These are phyloP conservation scores for Rhodotorula paludigena DNA, from an alignment of 768 basidiomycete species.

Conservation along the genomic window DNA sequence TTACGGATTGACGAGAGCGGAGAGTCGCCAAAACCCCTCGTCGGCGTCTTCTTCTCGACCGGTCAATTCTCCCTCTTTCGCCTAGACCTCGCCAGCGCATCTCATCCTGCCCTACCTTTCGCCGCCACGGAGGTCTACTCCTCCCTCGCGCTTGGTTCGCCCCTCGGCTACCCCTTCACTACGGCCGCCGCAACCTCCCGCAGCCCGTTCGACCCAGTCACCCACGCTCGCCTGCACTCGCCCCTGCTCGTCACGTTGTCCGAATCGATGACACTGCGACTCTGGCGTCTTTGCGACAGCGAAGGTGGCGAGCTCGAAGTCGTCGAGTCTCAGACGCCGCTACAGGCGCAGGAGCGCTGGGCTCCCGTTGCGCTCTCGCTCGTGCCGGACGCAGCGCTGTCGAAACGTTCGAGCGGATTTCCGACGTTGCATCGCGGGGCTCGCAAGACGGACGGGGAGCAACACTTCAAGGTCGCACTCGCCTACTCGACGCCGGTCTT, in stretches of 20 bases:
- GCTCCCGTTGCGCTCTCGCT: constrained; percentile 25
- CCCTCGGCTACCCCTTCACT: neutral
- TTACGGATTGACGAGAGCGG: constrained; percentile 18
- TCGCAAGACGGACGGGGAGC: too few relatives aligned
- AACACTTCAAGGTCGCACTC: constrained; percentile 19
- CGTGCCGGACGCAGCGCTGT: neutral
- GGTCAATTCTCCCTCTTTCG: constrained; percentile 36
- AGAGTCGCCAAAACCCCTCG: neutral
- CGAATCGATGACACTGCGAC: constrained; percentile 17
- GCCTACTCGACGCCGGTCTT: constrained; percentile 33
- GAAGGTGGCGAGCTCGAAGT: neutral
- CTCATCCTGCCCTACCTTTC: neutral
- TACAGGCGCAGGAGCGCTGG: constrained; percentile 26
- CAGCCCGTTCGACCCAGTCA: constrained; percentile 15
- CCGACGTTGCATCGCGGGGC: neutral
- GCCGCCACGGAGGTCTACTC: neutral
- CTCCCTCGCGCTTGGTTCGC: constrained; percentile 1
- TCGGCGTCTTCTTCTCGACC: constrained; percentile 30
- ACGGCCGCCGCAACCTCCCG: neutral
- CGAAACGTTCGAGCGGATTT: neutral
- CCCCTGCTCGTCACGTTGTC: constrained; percentile 31
- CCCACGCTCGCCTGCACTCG: constrained; percentile 5
- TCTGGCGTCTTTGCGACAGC: constrained; percentile 1
- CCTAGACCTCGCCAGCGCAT: constrained; percentile 8
- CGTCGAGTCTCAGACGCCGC: constrained; percentile 16